Evolutionary conservation across 1,284 basidiomycete genomes (phyloP).

Genomic region (Melampsora abietis-canadensis): DNA sequence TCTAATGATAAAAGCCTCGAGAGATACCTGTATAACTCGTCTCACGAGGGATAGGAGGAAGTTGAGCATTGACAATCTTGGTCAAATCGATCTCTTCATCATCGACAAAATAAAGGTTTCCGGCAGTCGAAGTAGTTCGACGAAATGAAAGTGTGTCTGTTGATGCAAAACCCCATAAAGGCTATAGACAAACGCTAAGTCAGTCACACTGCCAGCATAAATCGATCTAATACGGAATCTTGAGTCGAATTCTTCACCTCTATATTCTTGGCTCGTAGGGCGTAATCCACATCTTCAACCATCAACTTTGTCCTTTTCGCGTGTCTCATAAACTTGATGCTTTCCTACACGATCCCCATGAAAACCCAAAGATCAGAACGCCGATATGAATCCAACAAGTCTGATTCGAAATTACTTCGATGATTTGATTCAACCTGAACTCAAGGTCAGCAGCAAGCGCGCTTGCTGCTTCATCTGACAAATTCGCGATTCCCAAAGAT

Average conservation of each 20-base stretch:
- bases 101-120: slow-evolving; percentile 78
- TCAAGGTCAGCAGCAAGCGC: slow-evolving; percentile 93
- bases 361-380: background rate
- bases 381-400: background rate
- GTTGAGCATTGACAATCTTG: slow-evolving; percentile 75
- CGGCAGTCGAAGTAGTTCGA: slow-evolving; percentile 53
- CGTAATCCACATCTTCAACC: slow-evolving; percentile 87
- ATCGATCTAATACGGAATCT: slow-evolving; percentile 76
- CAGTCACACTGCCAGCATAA: slow-evolving; percentile 66
- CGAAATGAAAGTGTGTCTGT: slow-evolving; percentile 50
- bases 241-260: slow-evolving; percentile 60
- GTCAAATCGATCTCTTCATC: slow-evolving; percentile 98
- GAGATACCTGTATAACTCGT: slow-evolving; percentile 64
- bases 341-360: slow-evolving; percentile 63
- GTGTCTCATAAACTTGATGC: slow-evolving; percentile 93
- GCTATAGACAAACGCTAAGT: slow-evolving; percentile 49
- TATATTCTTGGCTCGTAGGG: slow-evolving; percentile 87
- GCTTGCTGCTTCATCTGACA: slow-evolving; percentile 76
- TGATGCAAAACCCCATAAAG: slow-evolving; percentile 51
- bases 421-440: slow-evolving; percentile 87
- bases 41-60: slow-evolving; percentile 70
- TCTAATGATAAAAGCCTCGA: background rate
- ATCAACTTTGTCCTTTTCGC: slow-evolving; percentile 79
- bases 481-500: slow-evolving; percentile 71
- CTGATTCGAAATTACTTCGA: slow-evolving; percentile 64